Evolutionary conservation across 2,329 filamentous ascomycete genomes (phyloP).

Genomic region (Mycosphaerella arachidis): DNA sequence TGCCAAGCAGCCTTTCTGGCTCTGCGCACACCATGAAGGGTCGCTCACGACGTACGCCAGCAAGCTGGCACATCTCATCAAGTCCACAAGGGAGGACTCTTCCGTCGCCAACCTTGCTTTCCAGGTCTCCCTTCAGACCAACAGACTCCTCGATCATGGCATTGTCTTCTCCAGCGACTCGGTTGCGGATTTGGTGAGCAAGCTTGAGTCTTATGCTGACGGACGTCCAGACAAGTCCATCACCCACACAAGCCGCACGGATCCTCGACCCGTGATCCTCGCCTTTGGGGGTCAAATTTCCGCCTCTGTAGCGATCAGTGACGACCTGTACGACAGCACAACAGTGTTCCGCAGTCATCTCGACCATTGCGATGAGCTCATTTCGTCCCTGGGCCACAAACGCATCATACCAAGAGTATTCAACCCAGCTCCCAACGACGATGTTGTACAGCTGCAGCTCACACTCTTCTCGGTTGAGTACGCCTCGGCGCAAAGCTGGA

Average conservation of each 20-base stretch:
- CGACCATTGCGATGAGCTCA: constrained; percentile 8
- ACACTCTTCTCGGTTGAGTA: constrained; percentile 14
- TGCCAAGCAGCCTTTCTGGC: no score
- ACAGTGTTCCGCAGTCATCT: constrained; percentile 7
- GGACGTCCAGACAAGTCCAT: background rate
- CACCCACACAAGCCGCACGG: background rate
- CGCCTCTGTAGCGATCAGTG: constrained; percentile 5
- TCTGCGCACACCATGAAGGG: no score
- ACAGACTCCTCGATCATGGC: background rate
- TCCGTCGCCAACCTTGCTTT: background rate
- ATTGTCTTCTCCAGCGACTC: background rate
- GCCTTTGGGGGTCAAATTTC: constrained; percentile 17
- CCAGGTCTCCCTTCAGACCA: background rate
- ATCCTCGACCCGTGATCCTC: constrained; percentile 43
- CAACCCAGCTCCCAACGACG: constrained; percentile 4
- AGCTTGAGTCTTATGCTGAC: background rate
- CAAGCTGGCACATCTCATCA: no score
- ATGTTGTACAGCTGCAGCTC: constrained; percentile 9
- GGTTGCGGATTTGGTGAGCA: background rate
- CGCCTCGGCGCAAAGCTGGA: constrained; percentile 12
- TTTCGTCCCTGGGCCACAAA: constrained; percentile 1
- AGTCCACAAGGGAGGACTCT: background rate
- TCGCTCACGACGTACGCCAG: background rate
- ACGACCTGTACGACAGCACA: background rate
- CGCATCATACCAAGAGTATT: constrained; percentile 16